These are phyloP conservation scores for Paraphoma chrysanthemicola DNA, from an alignment of 2,329 filamentous ascomycete species.

Conservation along the genomic window DNA sequence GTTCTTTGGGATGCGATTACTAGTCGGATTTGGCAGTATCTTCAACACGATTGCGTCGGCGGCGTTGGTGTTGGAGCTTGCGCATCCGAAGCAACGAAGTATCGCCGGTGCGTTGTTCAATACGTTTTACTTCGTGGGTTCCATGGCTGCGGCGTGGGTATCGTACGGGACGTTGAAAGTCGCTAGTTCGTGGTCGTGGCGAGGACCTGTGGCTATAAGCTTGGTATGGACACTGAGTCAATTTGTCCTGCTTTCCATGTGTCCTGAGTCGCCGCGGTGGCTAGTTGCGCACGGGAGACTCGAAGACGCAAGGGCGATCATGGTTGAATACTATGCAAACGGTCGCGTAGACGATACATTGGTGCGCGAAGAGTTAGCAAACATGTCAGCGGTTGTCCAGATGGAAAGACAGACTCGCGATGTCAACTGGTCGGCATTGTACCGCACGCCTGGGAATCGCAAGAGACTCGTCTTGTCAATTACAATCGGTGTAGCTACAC, in stretches of 20 bases:
- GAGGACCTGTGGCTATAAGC: conserved; percentile 13
- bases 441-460: conserved; percentile 44
- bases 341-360: conserved; percentile 45
- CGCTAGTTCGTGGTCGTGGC: conserved; percentile 18
- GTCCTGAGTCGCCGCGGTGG: conserved; percentile 67
- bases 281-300: conserved; percentile 60
- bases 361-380: conserved; percentile 9
- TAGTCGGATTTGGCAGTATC: conserved; percentile 16
- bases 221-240: conserved; percentile 13
- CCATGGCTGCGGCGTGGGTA: conserved; percentile 13
- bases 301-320: conserved; percentile 60
- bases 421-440: conserved; percentile 11
- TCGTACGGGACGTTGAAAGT: conserved; percentile 13
- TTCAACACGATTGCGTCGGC: conserved; percentile 18
- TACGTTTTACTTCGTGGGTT: conserved; percentile 21
- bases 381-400: conserved; percentile 6
- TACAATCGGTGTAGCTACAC: conserved; percentile 45
- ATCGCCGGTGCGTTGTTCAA: conserved; percentile 23
- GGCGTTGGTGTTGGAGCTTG: conserved; percentile 19
- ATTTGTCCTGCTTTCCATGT: conserved; percentile 8
- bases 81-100: conserved; percentile 19
- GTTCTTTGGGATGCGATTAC: conserved; percentile 14
- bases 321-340: conserved; percentile 61
- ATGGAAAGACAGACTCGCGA: not conserved
- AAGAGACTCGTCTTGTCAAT: conserved; percentile 49